Evolutionary conservation across 2,329 filamentous ascomycete species (phyloP), one percentile per base, ranked within the genome.

Genomic region (Seiridium unicorne): DNA sequence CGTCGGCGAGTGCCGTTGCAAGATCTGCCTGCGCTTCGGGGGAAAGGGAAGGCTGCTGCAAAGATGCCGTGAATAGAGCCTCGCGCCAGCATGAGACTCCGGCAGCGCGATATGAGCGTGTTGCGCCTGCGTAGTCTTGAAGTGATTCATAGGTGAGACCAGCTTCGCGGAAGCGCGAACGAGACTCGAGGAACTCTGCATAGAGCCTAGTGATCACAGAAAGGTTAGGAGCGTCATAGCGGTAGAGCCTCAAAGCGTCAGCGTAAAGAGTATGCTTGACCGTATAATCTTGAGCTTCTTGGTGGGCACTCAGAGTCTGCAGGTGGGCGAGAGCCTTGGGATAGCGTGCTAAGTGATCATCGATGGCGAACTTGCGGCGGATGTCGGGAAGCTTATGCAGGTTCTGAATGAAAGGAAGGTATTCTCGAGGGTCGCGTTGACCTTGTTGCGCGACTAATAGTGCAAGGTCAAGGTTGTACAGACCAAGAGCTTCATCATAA

Each of bases 381-480:
- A 90, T 74, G 9, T 86, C 81, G 0, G 89, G 77, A 66, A 96
- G 83, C 62, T 88, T 83, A 72, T 97, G 92, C 2, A 99, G 83
- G 42, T 88, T 88, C 70, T 97, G 93, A 55, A 99, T 86, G 71
- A 98, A 98, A 3, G 95, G 95, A 6, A 98, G 84, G 68, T 99
- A 99, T 73, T 99, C 95, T 66, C 93, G 83, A 1, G 95, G 95
- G 68, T 99, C 95, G 71, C 94, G 92, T 75, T 99, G 95, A 0
- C 93, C 95, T 71, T 97, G 93, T 70, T 99, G 95, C 0, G 95
- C 95, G 10, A 99, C 91, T 5, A 97, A 81, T 9, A 99, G 81
- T 3, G 94, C 89, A 6, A 99, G 85, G 9, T 97, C 92, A 3
- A 99, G 84, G 69, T 98, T 89, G 72, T 99, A 99, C 2, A 98